These are phyloP conservation scores for Colletotrichum tropicicola DNA, from an alignment of 2,329 filamentous ascomycete genomes.

Conservation along the genomic window DNA sequence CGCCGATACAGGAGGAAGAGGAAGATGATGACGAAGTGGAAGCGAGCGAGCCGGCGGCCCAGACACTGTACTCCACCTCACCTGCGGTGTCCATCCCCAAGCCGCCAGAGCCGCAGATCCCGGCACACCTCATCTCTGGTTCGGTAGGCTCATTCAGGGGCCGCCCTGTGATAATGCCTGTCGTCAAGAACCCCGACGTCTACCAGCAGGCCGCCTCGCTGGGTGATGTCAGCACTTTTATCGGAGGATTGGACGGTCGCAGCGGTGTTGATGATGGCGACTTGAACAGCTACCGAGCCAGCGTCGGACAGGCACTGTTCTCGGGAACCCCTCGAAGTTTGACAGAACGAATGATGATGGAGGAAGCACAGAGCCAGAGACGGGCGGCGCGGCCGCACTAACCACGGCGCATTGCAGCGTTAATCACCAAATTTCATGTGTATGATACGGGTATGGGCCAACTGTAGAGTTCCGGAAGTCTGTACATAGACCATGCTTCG, in stretches of 20 bases:
- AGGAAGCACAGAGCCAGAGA: conserved; percentile 49
- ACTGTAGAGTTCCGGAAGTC: conserved; percentile 23
- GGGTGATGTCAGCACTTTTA: conserved; percentile 59
- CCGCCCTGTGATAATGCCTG: conserved; percentile 59
- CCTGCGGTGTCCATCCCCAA: conserved; percentile 52
- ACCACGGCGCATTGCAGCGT: background rate
- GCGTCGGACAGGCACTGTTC: conserved; percentile 48
- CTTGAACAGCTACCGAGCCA: conserved; percentile 53
- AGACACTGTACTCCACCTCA: conserved; percentile 51
- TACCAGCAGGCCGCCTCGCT: conserved; percentile 58
- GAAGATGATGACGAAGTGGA: conserved; percentile 39
- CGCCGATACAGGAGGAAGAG: conserved; percentile 45
- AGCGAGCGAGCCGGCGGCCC: conserved; percentile 24
- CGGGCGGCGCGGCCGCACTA: conserved; percentile 28
- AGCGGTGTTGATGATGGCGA: conserved; percentile 57
- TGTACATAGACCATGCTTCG: conserved; percentile 25
- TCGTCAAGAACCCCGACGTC: conserved; percentile 58
- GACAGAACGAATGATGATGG: conserved; percentile 58
- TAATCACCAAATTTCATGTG: background rate
- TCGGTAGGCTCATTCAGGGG: conserved; percentile 65
- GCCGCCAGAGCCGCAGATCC: conserved; percentile 36
- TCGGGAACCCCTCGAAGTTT: conserved; percentile 56
- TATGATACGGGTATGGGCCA: conserved; percentile 23
- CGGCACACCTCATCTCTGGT: conserved; percentile 37
- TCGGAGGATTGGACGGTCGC: conserved; percentile 62